These are phyloP conservation scores for Auricularia cornea DNA, from an alignment of 768 basidiomycete genomes.

Conservation along the genomic window DNA sequence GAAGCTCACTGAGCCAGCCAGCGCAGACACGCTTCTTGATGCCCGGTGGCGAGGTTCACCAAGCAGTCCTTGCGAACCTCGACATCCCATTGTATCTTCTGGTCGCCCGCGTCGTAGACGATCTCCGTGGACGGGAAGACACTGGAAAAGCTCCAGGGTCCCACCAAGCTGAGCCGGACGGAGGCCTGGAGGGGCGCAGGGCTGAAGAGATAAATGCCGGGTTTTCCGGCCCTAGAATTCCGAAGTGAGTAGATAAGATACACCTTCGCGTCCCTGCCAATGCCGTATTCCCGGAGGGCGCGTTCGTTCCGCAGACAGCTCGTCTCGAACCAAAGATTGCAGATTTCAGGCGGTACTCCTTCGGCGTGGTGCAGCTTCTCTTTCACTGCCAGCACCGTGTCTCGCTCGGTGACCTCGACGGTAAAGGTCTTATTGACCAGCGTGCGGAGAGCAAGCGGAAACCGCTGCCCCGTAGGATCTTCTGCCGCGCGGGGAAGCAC, in stretches of 20 bases:
- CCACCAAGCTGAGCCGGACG: constrained; percentile 24
- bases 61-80: constrained; percentile 4
- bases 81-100: constrained; percentile 26
- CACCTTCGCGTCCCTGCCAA: neutral
- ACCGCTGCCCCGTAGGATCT: no score
- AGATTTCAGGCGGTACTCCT: constrained; percentile 87
- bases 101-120: constrained; percentile 7
- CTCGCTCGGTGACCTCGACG: neutral
- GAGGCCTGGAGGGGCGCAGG: constrained; percentile 17
- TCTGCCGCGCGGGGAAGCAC: no score
- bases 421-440: neutral
- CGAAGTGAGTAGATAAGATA: neutral
- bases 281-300: constrained; percentile 37
- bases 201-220: constrained; percentile 30
- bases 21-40: no score
- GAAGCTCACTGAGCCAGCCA: no score
- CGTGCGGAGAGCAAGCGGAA: neutral
- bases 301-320: no score
- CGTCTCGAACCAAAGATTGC: no score
- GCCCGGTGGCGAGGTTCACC: no score
- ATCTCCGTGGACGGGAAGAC: constrained; percentile 20
- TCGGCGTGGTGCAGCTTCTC: constrained; percentile 79
- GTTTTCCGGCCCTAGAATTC: constrained; percentile 15
- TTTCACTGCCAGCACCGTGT: constrained; percentile 23
- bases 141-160: constrained; percentile 27